A percentile compares a stretch with the other conserved stretches of the same genome.
Conservation (phyloP, 2,329 filamentous ascomycete genomes). For the Colletotrichum simmondsii region DNA sequence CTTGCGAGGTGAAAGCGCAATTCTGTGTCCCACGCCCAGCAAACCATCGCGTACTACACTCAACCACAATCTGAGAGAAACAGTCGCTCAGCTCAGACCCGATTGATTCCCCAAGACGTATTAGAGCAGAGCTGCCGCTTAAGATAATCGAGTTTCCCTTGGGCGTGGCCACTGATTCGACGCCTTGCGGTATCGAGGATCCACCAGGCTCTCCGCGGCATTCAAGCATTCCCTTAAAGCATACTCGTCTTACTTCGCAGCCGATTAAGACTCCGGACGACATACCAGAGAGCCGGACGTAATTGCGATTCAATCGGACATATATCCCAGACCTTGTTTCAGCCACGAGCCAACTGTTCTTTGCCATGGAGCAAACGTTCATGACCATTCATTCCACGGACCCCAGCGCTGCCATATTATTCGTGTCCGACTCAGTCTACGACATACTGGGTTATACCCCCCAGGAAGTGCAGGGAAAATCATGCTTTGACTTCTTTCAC, state of each 20-base stretch:
- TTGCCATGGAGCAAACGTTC: conserved; percentile 83
- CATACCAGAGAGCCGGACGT: not conserved
- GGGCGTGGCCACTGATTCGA: not conserved
- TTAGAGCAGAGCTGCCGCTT: not conserved
- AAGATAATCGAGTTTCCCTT: not conserved
- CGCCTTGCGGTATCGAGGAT: not conserved
- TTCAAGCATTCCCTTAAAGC: not conserved
- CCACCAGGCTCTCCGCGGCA: not conserved
- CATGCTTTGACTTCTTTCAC: conserved; percentile 89
- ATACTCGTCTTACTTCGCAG: not conserved
- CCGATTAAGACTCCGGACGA: not conserved
- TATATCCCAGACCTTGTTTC: conserved; percentile 14
- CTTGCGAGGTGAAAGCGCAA: conserved; percentile 4
- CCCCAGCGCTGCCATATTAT: conserved; percentile 83
- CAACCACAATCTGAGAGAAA: not conserved
- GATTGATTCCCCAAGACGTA: not conserved
- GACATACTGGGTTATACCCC: conserved; percentile 86
- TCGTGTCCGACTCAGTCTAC: conserved; percentile 84
- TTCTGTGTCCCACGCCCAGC: conserved; percentile 1
- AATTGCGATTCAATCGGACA: conserved; percentile 6
- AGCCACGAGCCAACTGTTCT: conserved; percentile 12
- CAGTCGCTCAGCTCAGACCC: not conserved
- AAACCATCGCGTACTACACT: not conserved
- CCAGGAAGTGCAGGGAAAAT: conserved; percentile 78
- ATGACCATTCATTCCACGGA: conserved; percentile 86